These are phyloP conservation scores for Lactarius sanguifluus DNA, from an alignment of 768 basidiomycete genomes.

Conservation along the genomic window DNA sequence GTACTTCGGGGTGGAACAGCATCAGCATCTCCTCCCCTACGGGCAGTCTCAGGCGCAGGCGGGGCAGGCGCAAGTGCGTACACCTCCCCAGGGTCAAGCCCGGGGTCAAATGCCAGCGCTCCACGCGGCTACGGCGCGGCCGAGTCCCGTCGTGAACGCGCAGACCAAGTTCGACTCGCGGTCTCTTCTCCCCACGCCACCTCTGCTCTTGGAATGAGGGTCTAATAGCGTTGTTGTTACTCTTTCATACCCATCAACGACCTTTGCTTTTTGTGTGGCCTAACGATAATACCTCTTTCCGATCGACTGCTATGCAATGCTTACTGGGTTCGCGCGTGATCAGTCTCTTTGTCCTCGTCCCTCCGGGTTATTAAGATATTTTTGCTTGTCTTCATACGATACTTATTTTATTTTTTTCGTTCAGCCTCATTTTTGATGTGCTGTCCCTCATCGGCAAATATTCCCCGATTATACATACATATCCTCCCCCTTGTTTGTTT, in stretches of 20 bases:
- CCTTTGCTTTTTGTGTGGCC: not conserved
- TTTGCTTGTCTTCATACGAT: not conserved
- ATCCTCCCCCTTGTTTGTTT: not conserved
- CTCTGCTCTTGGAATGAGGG: conserved; percentile 29
- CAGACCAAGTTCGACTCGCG: conserved; percentile 27
- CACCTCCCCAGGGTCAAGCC: conserved; percentile 27
- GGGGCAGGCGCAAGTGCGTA: conserved; percentile 20
- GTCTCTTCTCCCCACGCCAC: conserved; percentile 29
- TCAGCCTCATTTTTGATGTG: not conserved
- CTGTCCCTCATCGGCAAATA: not conserved
- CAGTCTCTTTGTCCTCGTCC: not conserved
- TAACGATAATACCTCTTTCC: conserved; percentile 17
- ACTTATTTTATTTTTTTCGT: conserved; percentile 1
- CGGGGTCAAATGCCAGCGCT: conserved; percentile 25
- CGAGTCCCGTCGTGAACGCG: conserved; percentile 24
- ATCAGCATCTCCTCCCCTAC: conserved; percentile 26
- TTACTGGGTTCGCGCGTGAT: conserved; percentile 15
- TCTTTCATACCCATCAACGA: not conserved
- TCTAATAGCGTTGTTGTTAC: not conserved
- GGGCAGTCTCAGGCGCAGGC: conserved; percentile 19
- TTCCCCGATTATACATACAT: conserved; percentile 7
- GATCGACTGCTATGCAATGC: conserved; percentile 8
- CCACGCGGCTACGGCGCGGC: conserved; percentile 24
- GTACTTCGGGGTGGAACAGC: conserved; percentile 24
- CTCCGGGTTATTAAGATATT: conserved; percentile 11